Conservation (phyloP, 257 asterid species). For the Salvia rosmarinus region DNA sequence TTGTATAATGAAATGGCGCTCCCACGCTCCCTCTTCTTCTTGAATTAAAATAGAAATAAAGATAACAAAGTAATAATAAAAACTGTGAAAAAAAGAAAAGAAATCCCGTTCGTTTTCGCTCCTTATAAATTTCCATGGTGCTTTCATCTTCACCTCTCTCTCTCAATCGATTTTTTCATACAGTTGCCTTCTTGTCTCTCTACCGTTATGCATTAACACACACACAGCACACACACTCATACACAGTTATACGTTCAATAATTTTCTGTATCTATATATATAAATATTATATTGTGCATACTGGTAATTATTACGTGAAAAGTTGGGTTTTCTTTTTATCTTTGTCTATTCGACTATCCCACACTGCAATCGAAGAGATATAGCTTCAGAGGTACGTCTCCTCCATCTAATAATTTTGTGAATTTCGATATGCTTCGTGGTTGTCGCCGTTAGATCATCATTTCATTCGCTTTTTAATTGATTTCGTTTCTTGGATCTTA, state of each 20-base stretch:
- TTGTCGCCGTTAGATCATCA: slow-evolving; percentile 34
- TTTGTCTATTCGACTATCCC: slow-evolving; percentile 35
- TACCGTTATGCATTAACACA: slow-evolving; percentile 34
- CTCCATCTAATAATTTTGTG: slow-evolving; percentile 26
- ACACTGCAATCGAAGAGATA: slow-evolving; percentile 48
- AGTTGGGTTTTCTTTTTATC: slow-evolving; percentile 39
- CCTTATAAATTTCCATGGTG: slow-evolving; percentile 35
- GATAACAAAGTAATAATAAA: not conserved
- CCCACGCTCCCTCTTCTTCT: not conserved
- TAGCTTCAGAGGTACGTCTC: slow-evolving; percentile 55
- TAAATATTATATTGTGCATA: not conserved
- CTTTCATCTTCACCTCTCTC: slow-evolving; percentile 5
- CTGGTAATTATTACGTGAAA: slow-evolving; percentile 37
- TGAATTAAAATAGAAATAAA: not conserved
- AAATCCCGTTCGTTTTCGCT: not conserved
- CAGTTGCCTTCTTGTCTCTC: slow-evolving; percentile 37
- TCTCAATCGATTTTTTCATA: slow-evolving; percentile 33
- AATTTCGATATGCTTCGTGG: slow-evolving; percentile 38
- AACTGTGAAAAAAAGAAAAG: not conserved
- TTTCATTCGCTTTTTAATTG: slow-evolving; percentile 25
- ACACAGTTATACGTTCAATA: slow-evolving; percentile 5
- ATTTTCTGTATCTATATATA: not conserved
- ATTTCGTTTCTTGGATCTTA: slow-evolving; percentile 40
- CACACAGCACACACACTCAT: slow-evolving; percentile 21
- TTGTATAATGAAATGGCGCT: slow-evolving; percentile 1